phyloP scores from a whole-genome alignment of 768 basidiomycete species.

The Dictyophora rubrovolvata region DNA sequence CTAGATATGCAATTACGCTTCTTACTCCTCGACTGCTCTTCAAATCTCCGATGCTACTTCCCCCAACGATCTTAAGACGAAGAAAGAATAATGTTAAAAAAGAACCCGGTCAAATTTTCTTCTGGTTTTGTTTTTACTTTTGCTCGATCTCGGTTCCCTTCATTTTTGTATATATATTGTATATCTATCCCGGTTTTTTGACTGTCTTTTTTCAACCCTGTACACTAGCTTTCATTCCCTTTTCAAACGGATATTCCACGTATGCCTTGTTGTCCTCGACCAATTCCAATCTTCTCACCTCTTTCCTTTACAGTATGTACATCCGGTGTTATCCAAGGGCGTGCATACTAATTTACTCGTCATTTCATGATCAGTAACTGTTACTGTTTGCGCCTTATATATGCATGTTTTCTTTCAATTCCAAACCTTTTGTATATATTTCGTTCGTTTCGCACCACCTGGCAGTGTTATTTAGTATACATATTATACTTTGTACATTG shows the following conservation, averaged over 20 bases:
- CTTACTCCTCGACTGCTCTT: neutral
- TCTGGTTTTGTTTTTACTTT: too few relatives aligned
- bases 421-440: too few relatives aligned
- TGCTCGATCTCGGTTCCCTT: too few relatives aligned
- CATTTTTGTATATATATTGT: too few relatives aligned
- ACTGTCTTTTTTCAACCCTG: too few relatives aligned
- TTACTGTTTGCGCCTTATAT: neutral
- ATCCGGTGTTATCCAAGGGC: neutral
- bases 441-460: neutral
- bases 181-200: too few relatives aligned
- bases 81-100: too few relatives aligned
- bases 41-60: neutral
- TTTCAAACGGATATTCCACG: neutral
- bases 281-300: neutral
- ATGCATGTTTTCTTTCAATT: neutral
- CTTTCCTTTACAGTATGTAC: neutral
- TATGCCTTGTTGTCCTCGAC: neutral
- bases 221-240: neutral
- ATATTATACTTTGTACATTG: neutral
- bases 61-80: neutral
- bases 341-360: neutral
- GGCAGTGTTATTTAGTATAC: neutral
- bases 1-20: neutral
- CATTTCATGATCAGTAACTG: neutral
- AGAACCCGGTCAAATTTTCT: too few relatives aligned